Conservation (phyloP, 2,329 filamentous ascomycete genomes). For the Xylaria sp. region DNA sequence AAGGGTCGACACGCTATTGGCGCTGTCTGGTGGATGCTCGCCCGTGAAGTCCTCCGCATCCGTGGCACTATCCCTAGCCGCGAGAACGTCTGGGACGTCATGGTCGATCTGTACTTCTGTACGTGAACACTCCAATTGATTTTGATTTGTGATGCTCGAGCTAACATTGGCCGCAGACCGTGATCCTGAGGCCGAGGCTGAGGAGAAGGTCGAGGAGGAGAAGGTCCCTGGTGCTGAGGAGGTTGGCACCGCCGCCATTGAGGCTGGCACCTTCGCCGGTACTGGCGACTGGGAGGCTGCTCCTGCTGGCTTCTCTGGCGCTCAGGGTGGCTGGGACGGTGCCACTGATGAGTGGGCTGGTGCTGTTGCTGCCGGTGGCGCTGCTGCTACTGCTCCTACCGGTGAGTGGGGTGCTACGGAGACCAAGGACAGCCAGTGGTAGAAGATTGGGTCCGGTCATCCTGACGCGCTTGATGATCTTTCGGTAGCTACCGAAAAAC, state of each 20-base stretch:
- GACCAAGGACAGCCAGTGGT: constrained; percentile 54
- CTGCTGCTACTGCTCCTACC: constrained; percentile 68
- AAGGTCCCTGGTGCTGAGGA: constrained; percentile 89
- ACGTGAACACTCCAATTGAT: constrained; percentile 52
- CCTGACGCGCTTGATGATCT: not conserved
- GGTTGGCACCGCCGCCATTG: constrained; percentile 80
- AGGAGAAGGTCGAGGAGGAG: constrained; percentile 96
- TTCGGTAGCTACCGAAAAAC: not conserved
- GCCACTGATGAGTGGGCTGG: constrained; percentile 68
- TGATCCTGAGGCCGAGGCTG: constrained; percentile 98
- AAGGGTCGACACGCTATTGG: constrained; percentile 99
- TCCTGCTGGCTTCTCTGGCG: constrained; percentile 69
- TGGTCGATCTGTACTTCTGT: constrained; percentile 99
- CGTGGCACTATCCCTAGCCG: constrained; percentile 95
- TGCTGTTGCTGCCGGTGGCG: constrained; percentile 58
- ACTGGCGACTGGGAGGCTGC: constrained; percentile 86
- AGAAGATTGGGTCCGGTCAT: constrained; percentile 32
- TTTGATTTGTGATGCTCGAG: not conserved
- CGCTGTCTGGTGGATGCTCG: constrained; percentile 99
- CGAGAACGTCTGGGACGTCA: constrained; percentile 98
- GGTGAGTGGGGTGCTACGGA: constrained; percentile 75
- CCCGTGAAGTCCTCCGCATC: constrained; percentile 99
- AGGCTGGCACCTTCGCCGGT: constrained; percentile 72
- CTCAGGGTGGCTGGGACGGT: constrained; percentile 66
- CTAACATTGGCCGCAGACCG: constrained; percentile 69